phyloP scores from a whole-genome alignment of 2,329 filamentous ascomycete species.

The Erysiphe pisi region DNA sequence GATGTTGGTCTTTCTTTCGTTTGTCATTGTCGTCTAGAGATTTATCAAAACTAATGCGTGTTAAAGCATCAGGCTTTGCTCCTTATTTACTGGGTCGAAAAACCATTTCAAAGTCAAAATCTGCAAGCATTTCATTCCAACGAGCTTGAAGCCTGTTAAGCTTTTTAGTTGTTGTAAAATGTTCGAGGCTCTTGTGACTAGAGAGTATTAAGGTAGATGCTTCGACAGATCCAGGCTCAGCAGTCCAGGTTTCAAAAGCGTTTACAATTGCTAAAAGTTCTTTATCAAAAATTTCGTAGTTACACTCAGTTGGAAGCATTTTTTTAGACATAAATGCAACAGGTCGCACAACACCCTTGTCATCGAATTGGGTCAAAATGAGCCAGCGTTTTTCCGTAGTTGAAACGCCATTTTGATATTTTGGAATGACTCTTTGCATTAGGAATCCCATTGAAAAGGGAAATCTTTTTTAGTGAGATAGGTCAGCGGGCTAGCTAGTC shows the following conservation, averaged over 20 bases:
- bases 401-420: not conserved
- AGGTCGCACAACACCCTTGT: not conserved
- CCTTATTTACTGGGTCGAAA: not conserved
- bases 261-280: not conserved
- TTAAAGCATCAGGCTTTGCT: not conserved
- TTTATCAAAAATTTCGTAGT: no score
- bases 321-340: not conserved
- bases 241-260: not conserved
- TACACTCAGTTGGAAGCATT: no score
- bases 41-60: not conserved
- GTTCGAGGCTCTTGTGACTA: not conserved
- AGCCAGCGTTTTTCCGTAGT: not conserved
- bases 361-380: not conserved
- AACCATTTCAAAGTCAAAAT: not conserved
- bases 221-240: not conserved
- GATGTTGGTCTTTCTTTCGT: not conserved
- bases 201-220: not conserved
- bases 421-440: not conserved
- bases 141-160: not conserved
- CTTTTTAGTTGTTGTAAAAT: conserved; percentile 11
- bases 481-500: not conserved
- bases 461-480: not conserved
- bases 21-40: not conserved
- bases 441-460: not conserved
- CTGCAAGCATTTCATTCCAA: not conserved